Conservation (phyloP, 305 asterid genomes). For the Galium porrigens region DNA sequence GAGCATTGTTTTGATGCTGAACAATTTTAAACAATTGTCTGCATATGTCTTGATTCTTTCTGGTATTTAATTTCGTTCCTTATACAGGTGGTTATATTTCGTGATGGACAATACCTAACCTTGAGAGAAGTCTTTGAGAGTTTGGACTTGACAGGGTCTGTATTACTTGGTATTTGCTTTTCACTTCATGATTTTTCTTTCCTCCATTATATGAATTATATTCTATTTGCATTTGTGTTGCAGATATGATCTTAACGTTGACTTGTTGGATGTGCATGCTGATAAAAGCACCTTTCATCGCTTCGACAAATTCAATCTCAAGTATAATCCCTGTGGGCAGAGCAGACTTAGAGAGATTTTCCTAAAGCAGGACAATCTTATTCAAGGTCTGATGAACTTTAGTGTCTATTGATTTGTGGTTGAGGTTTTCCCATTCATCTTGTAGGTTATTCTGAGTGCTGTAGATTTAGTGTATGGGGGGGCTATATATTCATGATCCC, state of each 20-base stretch:
- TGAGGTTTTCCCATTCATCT: conserved; percentile 5
- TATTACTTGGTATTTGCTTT: conserved; percentile 6
- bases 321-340: conserved; percentile 90
- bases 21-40: conserved; percentile 6
- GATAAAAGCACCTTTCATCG: conserved; percentile 95
- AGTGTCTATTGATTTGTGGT: not conserved
- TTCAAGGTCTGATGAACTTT: conserved; percentile 44
- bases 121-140: conserved; percentile 91
- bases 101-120: conserved; percentile 86
- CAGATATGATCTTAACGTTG: conserved; percentile 87
- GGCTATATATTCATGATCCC: no score
- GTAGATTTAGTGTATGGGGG: not conserved
- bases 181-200: not conserved
- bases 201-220: conserved; percentile 5
- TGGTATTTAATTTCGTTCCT: conserved; percentile 12
- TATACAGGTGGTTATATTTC: conserved; percentile 72
- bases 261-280: conserved; percentile 83
- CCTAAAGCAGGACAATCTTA: conserved; percentile 82
- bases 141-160: conserved; percentile 86
- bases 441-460: not conserved
- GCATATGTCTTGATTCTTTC: conserved; percentile 15
- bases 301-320: conserved; percentile 86
- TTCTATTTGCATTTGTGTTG: conserved; percentile 17
- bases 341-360: conserved; percentile 84
- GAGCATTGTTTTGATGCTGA: not conserved